These are phyloP conservation scores for Antarctomyces pellizariae DNA, from an alignment of 495 filamentous ascomycete genomes.

Conservation along the genomic window DNA sequence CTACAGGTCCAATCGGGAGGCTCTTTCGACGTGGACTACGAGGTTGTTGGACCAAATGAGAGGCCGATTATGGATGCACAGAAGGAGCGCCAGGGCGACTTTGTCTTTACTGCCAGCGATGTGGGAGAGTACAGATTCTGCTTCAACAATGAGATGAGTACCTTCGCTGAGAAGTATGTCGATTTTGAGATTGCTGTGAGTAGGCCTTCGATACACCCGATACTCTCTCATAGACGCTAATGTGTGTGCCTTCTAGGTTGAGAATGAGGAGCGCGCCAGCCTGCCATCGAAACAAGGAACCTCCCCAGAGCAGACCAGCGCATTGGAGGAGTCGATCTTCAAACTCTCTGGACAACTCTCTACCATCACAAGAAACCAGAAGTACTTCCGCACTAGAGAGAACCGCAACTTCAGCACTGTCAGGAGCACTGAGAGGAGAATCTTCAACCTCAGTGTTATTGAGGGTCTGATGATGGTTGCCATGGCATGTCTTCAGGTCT, in stretches of 20 bases:
- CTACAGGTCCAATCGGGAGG: slow-evolving; percentile 81
- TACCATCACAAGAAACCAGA: slow-evolving; percentile 94
- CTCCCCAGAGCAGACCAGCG: slow-evolving; percentile 72
- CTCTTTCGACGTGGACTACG: slow-evolving; percentile 88
- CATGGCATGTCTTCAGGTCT: slow-evolving; percentile 94
- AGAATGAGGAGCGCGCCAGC: slow-evolving; percentile 66
- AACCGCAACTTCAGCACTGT: slow-evolving; percentile 98
- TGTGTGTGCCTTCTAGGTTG: slow-evolving; percentile 34
- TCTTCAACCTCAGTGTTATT: slow-evolving; percentile 92
- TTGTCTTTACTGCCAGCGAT: slow-evolving; percentile 88
- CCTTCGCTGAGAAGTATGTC: slow-evolving; percentile 91
- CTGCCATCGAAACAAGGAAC: slow-evolving; percentile 82
- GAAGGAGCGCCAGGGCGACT: slow-evolving; percentile 93
- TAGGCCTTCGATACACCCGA: no score
- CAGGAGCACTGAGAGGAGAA: slow-evolving; percentile 77
- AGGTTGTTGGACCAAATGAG: slow-evolving; percentile 59
- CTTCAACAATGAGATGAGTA: slow-evolving; percentile 97
- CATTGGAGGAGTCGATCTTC: slow-evolving; percentile 84
- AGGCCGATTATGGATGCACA: slow-evolving; percentile 67
- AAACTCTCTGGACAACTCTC: slow-evolving; percentile 85
- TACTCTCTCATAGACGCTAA: slow-evolving; percentile 5
- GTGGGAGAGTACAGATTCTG: slow-evolving; percentile 91
- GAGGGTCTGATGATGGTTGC: slow-evolving; percentile 80
- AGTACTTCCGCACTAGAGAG: slow-evolving; percentile 97
- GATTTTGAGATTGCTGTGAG: slow-evolving; percentile 95